phyloP scores from a whole-genome alignment of 2,329 filamentous ascomycete genomes.

The Cladobotryum protrusum region DNA sequence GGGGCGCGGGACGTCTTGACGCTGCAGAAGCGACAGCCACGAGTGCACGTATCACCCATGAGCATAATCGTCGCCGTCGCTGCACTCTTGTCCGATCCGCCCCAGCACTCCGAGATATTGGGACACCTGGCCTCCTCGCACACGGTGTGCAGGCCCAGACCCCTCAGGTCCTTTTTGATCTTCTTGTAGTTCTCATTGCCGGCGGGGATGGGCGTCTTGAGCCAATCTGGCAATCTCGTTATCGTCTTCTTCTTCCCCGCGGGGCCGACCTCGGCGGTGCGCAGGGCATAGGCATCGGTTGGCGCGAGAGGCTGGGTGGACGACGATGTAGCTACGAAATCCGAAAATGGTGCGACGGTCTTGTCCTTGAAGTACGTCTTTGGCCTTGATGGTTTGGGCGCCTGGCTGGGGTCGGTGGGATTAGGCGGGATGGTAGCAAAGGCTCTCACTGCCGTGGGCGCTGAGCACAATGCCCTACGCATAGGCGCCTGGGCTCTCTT shows the following conservation, averaged over 20 bases:
- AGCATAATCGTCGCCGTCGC: constrained; percentile 99
- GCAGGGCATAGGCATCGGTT: constrained; percentile 53
- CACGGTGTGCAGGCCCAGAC: constrained; percentile 86
- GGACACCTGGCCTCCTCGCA: constrained; percentile 97
- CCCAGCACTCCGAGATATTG: constrained; percentile 98
- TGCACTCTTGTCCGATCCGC: constrained; percentile 76
- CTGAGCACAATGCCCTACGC: constrained; percentile 32
- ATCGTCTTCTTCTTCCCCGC: constrained; percentile 57
- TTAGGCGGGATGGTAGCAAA: constrained; percentile 43
- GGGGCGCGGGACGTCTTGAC: constrained; percentile 81
- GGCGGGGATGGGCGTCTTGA: constrained; percentile 90
- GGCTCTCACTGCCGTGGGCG: constrained; percentile 28
- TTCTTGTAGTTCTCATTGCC: constrained; percentile 80
- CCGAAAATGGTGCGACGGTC: constrained; percentile 49
- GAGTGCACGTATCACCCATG: constrained; percentile 97
- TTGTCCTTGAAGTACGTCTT: constrained; percentile 56
- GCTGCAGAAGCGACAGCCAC: constrained; percentile 93
- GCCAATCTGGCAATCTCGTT: constrained; percentile 80
- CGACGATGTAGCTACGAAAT: constrained; percentile 46
- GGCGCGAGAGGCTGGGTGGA: constrained; percentile 37
- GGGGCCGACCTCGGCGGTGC: constrained; percentile 59
- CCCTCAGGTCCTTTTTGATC: constrained; percentile 88
- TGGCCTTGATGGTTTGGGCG: constrained; percentile 22
- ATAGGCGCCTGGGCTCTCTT: constrained; percentile 38
- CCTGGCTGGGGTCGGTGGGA: constrained; percentile 20